Conservation (phyloP, 2,329 filamentous ascomycete genomes). For the Colletotrichum tofieldiae region DNA sequence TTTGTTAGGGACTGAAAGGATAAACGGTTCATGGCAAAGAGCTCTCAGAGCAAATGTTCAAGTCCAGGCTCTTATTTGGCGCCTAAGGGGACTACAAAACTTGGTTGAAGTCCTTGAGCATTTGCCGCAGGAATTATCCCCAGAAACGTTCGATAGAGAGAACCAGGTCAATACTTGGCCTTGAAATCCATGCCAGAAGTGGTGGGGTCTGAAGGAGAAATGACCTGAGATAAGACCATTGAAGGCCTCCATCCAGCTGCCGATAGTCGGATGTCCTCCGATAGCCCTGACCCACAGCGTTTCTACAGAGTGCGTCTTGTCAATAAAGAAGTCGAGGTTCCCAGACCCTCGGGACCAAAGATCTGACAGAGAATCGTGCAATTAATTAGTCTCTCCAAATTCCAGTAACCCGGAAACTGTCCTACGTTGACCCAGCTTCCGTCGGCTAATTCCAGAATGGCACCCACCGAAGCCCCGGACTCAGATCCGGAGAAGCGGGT, state of each 20-base stretch:
- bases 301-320: neutral
- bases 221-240: slow-evolving; percentile 35
- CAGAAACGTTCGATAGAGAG: neutral
- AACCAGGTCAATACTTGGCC: no score
- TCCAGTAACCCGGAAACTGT: neutral
- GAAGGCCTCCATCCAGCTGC: slow-evolving; percentile 19
- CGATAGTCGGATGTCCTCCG: slow-evolving; percentile 35
- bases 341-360: neutral
- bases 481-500: slow-evolving; percentile 39
- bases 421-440: neutral
- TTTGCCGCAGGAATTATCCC: neutral
- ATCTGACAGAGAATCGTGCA: neutral
- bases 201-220: neutral
- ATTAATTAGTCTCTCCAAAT: neutral
- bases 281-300: slow-evolving; percentile 20
- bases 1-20: neutral
- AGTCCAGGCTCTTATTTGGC: neutral
- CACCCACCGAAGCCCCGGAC: slow-evolving; percentile 15
- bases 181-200: neutral
- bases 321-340: slow-evolving; percentile 26
- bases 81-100: neutral
- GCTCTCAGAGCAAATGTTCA: neutral
- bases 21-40: neutral
- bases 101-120: neutral
- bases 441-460: slow-evolving; percentile 7